phyloP scores from a whole-genome alignment of 805 yeast genomes.

The Ogataea paradorogensis region DNA sequence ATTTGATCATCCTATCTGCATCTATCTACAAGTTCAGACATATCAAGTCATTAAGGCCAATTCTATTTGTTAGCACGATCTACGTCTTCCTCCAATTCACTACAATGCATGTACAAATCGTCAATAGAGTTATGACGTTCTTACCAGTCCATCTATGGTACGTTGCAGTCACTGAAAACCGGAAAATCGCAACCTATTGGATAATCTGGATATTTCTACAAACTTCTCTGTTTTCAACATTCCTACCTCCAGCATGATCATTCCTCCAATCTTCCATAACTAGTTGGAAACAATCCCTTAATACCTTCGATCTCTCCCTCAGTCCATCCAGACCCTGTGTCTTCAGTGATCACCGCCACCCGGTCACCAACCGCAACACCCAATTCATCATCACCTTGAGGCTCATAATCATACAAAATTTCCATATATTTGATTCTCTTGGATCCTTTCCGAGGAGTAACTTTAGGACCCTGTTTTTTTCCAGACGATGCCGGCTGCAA shows the following conservation, averaged over 20 bases:
- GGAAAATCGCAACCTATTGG: slow-evolving; percentile 38
- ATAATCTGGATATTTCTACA: slow-evolving; percentile 67
- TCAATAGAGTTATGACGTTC: slow-evolving; percentile 75
- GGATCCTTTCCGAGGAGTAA: slow-evolving; percentile 67
- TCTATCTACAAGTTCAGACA: slow-evolving; percentile 39
- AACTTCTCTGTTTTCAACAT: slow-evolving; percentile 71
- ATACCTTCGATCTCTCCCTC: slow-evolving; percentile 73
- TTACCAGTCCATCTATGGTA: slow-evolving; percentile 78
- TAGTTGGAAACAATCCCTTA: slow-evolving; percentile 74
- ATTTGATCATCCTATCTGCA: slow-evolving; percentile 43
- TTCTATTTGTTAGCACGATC: slow-evolving; percentile 40
- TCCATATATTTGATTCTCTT: slow-evolving; percentile 60
- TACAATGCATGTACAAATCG: slow-evolving; percentile 81
- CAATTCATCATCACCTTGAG: slow-evolving; percentile 80
- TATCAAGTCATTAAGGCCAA: slow-evolving; percentile 32
- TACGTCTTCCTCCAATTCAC: slow-evolving; percentile 51
- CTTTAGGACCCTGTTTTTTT: slow-evolving; percentile 67
- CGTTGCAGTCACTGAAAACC: slow-evolving; percentile 35
- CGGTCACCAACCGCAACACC: slow-evolving; percentile 69
- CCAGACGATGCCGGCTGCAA: slow-evolving; percentile 16
- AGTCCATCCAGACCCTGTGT: slow-evolving; percentile 92
- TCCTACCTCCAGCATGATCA: slow-evolving; percentile 85
- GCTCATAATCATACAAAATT: slow-evolving; percentile 72
- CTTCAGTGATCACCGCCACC: slow-evolving; percentile 63
- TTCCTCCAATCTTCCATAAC: slow-evolving; percentile 48